Evolutionary conservation across 2,329 filamentous ascomycete species (phyloP).

Genomic region (Phyllosticta citrichinensis): DNA sequence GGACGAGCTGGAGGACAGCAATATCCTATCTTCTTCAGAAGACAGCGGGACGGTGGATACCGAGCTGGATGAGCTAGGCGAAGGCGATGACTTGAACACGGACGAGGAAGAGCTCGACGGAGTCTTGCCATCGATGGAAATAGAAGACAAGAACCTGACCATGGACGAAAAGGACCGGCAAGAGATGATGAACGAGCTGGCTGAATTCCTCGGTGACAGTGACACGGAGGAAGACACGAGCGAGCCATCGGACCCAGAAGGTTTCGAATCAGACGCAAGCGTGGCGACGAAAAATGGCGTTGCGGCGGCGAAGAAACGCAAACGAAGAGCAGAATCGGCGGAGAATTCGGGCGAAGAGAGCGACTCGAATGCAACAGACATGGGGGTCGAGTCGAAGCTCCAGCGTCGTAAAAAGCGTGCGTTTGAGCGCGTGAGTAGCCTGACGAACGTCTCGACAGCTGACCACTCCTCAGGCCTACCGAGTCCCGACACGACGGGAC

Average conservation of each 20-base stretch:
- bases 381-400: constrained; percentile 27
- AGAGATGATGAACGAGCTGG: constrained; percentile 54
- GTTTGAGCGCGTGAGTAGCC: constrained; percentile 35
- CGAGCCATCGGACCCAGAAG: constrained; percentile 13
- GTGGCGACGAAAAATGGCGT: constrained; percentile 25
- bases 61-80: constrained; percentile 2
- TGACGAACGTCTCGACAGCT: constrained; percentile 33
- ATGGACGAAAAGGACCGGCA: constrained; percentile 28
- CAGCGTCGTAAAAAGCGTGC: constrained; percentile 40
- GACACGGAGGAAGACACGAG: constrained; percentile 26
- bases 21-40: constrained; percentile 33
- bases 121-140: constrained; percentile 1
- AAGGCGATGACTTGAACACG: constrained; percentile 23
- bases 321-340: constrained; percentile 21
- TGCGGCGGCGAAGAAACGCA: constrained; percentile 25
- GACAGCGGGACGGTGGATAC: constrained; percentile 29
- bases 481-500: constrained; percentile 29
- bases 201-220: constrained; percentile 55
- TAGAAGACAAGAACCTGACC: constrained; percentile 18
- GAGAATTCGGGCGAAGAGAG: constrained; percentile 31
- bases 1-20: constrained; percentile 25
- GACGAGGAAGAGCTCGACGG: constrained; percentile 21
- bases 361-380: constrained; percentile 22
- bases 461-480: constrained; percentile 32
- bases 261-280: constrained; percentile 26